A percentile compares a stretch with the other conserved stretches of the same genome.
phyloP scores from a whole-genome alignment of 1,139 yeast species.

The Zygosaccharomyces pseudobailii region DNA sequence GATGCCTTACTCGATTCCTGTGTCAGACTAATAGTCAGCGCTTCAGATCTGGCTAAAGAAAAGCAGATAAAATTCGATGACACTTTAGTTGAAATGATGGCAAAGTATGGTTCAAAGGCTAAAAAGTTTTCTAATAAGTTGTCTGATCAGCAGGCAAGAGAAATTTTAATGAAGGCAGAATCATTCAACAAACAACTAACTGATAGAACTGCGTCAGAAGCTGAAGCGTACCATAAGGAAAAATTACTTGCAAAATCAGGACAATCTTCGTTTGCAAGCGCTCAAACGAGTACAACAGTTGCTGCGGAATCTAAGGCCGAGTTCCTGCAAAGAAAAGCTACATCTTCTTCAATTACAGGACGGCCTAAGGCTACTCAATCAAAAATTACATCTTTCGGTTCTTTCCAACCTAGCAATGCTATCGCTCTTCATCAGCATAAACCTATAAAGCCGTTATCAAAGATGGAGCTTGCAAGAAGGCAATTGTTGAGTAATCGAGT shows the following conservation, averaged over 20 bases:
- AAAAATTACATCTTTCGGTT: slow-evolving; percentile 47
- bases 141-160: slow-evolving; percentile 53
- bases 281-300: not conserved
- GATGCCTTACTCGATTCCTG: slow-evolving; percentile 68
- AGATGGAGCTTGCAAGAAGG: slow-evolving; percentile 37
- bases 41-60: slow-evolving; percentile 59
- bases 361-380: slow-evolving; percentile 40
- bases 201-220: slow-evolving; percentile 45
- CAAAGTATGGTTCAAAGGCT: slow-evolving; percentile 61
- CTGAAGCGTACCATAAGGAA: slow-evolving; percentile 39
- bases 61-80: slow-evolving; percentile 46
- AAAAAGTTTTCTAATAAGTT: slow-evolving; percentile 62
- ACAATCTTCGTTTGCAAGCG: slow-evolving; percentile 6
- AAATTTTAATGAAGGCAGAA: slow-evolving; percentile 54
- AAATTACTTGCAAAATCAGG: slow-evolving; percentile 21
- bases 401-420: slow-evolving; percentile 33
- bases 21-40: slow-evolving; percentile 62
- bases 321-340: slow-evolving; percentile 29
- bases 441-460: slow-evolving; percentile 38
- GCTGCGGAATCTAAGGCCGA: slow-evolving; percentile 26
- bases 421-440: slow-evolving; percentile 40
- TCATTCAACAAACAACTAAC: slow-evolving; percentile 51
- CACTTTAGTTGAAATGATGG: slow-evolving; percentile 48
- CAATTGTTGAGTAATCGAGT: slow-evolving; percentile 34
- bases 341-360: slow-evolving; percentile 28